Conservation (phyloP, 805 yeast genomes). For the Schizosaccharomyces octosporus region DNA sequence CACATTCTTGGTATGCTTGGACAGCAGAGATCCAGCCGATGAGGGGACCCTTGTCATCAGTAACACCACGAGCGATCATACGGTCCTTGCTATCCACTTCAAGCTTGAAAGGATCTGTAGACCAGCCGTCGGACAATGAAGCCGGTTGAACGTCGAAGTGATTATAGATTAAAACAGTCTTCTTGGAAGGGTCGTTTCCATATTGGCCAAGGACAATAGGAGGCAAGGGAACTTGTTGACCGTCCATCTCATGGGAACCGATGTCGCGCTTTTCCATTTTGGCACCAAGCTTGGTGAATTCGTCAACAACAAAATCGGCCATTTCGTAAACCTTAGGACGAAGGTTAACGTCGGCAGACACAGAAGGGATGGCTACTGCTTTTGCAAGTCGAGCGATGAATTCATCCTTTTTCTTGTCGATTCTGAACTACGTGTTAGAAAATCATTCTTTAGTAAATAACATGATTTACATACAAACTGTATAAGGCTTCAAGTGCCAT, state of each 20-base stretch:
- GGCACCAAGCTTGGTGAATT: constrained; percentile 53
- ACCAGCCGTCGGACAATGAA: constrained; percentile 76
- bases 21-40: constrained; percentile 86
- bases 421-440: background rate
- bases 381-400: constrained; percentile 36
- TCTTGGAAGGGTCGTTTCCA: constrained; percentile 62
- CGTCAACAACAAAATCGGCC: constrained; percentile 55
- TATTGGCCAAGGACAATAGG: constrained; percentile 82
- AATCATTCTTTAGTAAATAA: too few relatives aligned
- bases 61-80: constrained; percentile 75
- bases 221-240: constrained; percentile 49
- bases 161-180: constrained; percentile 77
- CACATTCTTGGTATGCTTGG: constrained; percentile 69
- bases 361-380: constrained; percentile 90
- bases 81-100: constrained; percentile 35
- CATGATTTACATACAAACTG: too few relatives aligned
- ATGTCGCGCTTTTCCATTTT: constrained; percentile 42
- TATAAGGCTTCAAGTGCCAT: too few relatives aligned
- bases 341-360: constrained; percentile 67
- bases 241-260: constrained; percentile 52
- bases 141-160: constrained; percentile 99
- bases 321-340: constrained; percentile 70
- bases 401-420: background rate
- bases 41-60: constrained; percentile 97
- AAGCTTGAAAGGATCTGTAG: constrained; percentile 66